A percentile compares a stretch with the other conserved stretches of the same genome.
Evolutionary conservation across 331 rosid genomes (phyloP).

Genomic region (Pyrus hybrid): DNA sequence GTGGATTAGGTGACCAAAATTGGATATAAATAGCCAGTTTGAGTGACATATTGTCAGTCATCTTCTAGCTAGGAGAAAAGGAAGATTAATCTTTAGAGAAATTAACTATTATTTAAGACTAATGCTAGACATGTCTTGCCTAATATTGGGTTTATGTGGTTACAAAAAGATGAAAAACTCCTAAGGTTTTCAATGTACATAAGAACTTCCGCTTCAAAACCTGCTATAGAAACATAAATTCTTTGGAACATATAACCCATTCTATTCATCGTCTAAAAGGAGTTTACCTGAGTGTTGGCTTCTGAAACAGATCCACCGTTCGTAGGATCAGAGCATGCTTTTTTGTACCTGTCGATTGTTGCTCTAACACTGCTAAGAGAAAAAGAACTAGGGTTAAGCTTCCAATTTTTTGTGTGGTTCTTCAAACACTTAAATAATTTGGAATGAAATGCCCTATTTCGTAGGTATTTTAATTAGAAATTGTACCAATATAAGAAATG

Average conservation of each 20-base stretch:
- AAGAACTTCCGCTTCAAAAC: not conserved
- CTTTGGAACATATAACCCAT: not conserved
- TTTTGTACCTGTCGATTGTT: slow-evolving; percentile 90
- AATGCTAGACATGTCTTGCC: not conserved
- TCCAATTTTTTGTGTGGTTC: not conserved
- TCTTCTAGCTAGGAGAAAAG: not conserved
- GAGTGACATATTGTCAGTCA: too few relatives aligned
- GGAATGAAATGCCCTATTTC: not conserved
- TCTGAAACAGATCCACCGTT: slow-evolving; percentile 72
- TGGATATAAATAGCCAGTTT: not conserved
- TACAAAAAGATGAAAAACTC: not conserved
- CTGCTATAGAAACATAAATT: not conserved
- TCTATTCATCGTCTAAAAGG: not conserved
- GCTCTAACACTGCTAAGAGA: slow-evolving; percentile 56
- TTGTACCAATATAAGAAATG: not conserved
- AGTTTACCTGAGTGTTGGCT: slow-evolving; percentile 76
- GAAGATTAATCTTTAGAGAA: not conserved
- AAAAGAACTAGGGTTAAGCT: not conserved
- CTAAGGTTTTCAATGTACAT: not conserved
- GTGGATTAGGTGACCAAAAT: not conserved
- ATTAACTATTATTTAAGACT: not conserved
- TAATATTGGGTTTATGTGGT: not conserved
- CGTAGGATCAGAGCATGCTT: slow-evolving; percentile 70
- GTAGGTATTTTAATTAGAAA: not conserved
- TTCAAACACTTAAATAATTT: too few relatives aligned